These are phyloP conservation scores for Trametes versicolor DNA, from an alignment of 1,284 basidiomycete species.

Conservation along the genomic window DNA sequence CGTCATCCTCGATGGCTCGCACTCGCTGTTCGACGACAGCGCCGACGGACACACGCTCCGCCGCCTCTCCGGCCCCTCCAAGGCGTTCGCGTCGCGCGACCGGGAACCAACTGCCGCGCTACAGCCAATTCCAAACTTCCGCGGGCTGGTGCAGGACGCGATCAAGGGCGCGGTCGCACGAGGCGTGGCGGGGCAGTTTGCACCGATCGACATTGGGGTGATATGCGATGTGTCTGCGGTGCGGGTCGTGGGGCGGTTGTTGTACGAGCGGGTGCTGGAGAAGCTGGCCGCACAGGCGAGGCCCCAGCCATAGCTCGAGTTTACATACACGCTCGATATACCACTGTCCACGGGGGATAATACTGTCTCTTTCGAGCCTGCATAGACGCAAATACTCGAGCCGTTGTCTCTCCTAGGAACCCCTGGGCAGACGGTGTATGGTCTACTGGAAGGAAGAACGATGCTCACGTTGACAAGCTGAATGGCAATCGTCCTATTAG, in stretches of 20 bases:
- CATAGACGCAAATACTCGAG: too few relatives aligned
- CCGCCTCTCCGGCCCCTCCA: conserved; percentile 5
- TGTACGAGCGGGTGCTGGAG: conserved; percentile 49
- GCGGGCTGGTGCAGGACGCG: conserved; percentile 56
- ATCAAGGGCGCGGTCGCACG: conserved; percentile 49
- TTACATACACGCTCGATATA: not conserved
- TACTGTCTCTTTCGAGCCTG: too few relatives aligned
- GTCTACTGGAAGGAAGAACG: too few relatives aligned
- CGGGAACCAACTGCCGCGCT: conserved; percentile 49
- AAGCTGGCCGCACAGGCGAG: conserved; percentile 24
- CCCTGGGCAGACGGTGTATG: too few relatives aligned
- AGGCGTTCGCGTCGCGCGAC: conserved; percentile 11
- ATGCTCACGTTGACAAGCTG: too few relatives aligned
- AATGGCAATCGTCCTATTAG: too few relatives aligned
- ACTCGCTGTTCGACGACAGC: conserved; percentile 59
- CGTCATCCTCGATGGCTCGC: conserved; percentile 73
- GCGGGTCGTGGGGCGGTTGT: conserved; percentile 54
- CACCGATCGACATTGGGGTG: conserved; percentile 67
- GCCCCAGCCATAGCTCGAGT: not conserved
- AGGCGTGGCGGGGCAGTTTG: conserved; percentile 53
- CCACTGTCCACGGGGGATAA: too few relatives aligned
- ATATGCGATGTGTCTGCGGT: conserved; percentile 65
- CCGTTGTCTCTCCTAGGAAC: too few relatives aligned
- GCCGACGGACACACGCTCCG: conserved; percentile 15
- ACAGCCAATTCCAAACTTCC: conserved; percentile 70